Percentiles rank a stretch among this genome's conserved stretches.
phyloP scores from a whole-genome alignment of 2,329 filamentous ascomycete species.

The Talaromyces sp. region DNA sequence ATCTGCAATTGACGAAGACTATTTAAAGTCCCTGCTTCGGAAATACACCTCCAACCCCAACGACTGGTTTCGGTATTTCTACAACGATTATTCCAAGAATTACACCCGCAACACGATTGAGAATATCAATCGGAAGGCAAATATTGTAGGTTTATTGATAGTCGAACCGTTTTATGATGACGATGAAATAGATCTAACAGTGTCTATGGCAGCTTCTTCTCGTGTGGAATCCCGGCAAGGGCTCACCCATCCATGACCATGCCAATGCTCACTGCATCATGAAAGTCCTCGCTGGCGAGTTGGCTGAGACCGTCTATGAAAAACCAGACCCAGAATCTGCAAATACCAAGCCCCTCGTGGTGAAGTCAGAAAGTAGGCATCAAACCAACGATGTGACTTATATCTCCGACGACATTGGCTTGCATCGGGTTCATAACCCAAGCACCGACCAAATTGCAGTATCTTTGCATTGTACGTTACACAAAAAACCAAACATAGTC shows the following conservation, averaged over 20 bases:
- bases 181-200: background rate
- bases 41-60: conserved; percentile 62
- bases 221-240: conserved; percentile 81
- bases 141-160: conserved; percentile 26
- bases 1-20: conserved; percentile 69
- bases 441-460: conserved; percentile 68
- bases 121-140: conserved; percentile 77
- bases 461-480: conserved; percentile 65
- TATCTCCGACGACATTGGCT: conserved; percentile 79
- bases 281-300: conserved; percentile 65
- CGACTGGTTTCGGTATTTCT: conserved; percentile 71
- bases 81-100: conserved; percentile 61
- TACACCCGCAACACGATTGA: conserved; percentile 90
- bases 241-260: conserved; percentile 82
- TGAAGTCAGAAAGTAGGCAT: background rate
- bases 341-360: background rate
- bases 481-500: background rate
- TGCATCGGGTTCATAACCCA: conserved; percentile 77
- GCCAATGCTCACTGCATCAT: conserved; percentile 88
- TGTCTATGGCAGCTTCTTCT: conserved; percentile 77
- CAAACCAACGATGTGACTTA: conserved; percentile 67
- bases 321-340: conserved; percentile 24
- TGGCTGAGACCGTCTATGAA: conserved; percentile 57
- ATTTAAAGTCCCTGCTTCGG: conserved; percentile 68
- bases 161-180: background rate